Evolutionary conservation across 2,329 filamentous ascomycete species (phyloP), one percentile per base, ranked within the genome.

Genomic region (Teratosphaeria zuluensis): DNA sequence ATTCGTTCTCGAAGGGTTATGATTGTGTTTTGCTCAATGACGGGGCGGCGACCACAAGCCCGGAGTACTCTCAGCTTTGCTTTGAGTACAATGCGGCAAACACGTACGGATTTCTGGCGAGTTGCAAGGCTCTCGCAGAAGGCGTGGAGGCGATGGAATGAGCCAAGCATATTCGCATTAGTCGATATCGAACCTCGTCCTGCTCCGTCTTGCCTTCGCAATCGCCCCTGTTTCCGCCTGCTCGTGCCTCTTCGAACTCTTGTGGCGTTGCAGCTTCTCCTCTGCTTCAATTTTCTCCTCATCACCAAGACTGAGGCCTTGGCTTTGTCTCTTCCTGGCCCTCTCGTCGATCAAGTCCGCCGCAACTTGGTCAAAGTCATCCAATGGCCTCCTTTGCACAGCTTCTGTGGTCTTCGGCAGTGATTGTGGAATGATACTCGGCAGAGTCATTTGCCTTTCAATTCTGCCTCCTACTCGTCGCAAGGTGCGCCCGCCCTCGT

Each of bases 11-110:
- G 63, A 77, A 75, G 61, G 82, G 82, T 0, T 84, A 77, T 70
- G 80, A 84, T 65, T 81, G 79, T 63, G 69, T 85, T 24, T 66
- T 84, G 64, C 64, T 84, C 14, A 75, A 75, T n/a, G 81, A 84
- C 65, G 80, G 78, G 33, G 79, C 77, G 54, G 81, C 75, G 6
- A 84, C 81, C 4, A 78, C 73, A 3, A 81, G 78, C 55, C 75
- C 74, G 2, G 63, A 63, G 11, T 72, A 61, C 58, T 70, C 74
- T 6, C 69, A 71, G 57, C 60, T 75, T 42, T 68, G 69, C 48
- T 65, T 71, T 16, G 71, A 72, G 58, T 73, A 59, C 59, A 74
- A 74, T 64, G 66, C 66, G 4, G 67, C 61, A n/a, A 69, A 69
- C 56, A 68, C 67, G 7, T 73, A 66, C 64, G 72, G 71, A 0